Evolutionary conservation across 2,329 filamentous ascomycete species (phyloP).

Genomic region (Phyllosticta citrichinensis): DNA sequence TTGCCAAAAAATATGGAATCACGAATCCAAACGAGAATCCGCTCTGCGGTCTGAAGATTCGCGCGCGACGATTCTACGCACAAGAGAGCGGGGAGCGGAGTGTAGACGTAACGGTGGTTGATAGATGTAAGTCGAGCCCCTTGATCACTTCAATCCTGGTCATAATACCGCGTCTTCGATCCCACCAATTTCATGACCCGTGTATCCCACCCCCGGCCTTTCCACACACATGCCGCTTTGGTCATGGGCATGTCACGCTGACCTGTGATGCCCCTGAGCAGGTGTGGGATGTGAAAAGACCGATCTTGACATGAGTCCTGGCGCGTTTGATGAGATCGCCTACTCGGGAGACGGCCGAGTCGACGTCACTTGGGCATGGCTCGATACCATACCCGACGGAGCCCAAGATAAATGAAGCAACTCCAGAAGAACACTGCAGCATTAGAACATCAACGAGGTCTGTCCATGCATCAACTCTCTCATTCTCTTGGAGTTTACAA

Average conservation of each 20-base stretch:
- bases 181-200: background rate
- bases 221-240: background rate
- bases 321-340: conserved; percentile 40
- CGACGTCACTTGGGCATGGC: conserved; percentile 41
- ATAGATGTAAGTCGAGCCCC: conserved; percentile 43
- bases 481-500: background rate
- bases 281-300: conserved; percentile 37
- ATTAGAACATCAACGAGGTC: background rate
- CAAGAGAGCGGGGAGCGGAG: conserved; percentile 38
- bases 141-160: background rate
- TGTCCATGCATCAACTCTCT: background rate
- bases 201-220: background rate
- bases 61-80: conserved; percentile 43
- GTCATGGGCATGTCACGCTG: background rate
- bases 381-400: conserved; percentile 17
- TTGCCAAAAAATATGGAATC: conserved; percentile 32
- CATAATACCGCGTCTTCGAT: background rate
- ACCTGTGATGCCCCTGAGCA: conserved; percentile 17
- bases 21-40: conserved; percentile 50
- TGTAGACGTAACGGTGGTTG: conserved; percentile 56
- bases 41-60: conserved; percentile 57
- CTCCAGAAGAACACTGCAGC: background rate
- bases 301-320: conserved; percentile 41
- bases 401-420: background rate
- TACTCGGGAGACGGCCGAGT: conserved; percentile 38